Conservation (phyloP, 2,329 filamentous ascomycete genomes). For the Microcyclospora tardicrescens region DNA sequence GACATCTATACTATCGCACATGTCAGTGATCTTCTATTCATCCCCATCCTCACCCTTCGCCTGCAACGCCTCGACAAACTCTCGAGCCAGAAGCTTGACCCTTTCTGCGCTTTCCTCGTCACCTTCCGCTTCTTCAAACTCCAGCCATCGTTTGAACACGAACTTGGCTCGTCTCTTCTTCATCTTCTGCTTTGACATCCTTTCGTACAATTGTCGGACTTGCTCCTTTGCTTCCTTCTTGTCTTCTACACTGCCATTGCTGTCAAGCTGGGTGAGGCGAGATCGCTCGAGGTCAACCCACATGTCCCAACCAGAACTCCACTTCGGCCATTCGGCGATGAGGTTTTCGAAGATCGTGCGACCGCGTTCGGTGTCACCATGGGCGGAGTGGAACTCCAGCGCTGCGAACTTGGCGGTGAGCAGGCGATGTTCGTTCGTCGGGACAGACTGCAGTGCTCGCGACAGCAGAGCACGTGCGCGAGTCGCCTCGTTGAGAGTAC, state of each 20-base stretch:
- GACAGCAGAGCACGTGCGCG: conserved; percentile 64
- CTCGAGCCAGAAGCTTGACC: conserved; percentile 56
- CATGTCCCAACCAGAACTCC: conserved; percentile 85
- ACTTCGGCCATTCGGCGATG: conserved; percentile 72
- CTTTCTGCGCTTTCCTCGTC: conserved; percentile 56
- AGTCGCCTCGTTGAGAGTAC: conserved; percentile 55
- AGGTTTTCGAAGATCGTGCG: conserved; percentile 90
- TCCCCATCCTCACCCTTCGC: conserved; percentile 18
- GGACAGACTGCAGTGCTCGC: conserved; percentile 74
- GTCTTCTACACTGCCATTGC: conserved; percentile 20
- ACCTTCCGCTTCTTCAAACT: conserved; percentile 65
- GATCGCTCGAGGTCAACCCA: conserved; percentile 65
- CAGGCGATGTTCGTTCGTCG: conserved; percentile 53
- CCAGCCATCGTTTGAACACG: conserved; percentile 85
- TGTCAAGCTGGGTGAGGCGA: conserved; percentile 18
- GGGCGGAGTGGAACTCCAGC: conserved; percentile 74
- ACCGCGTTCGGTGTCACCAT: conserved; percentile 78
- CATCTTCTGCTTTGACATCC: conserved; percentile 51
- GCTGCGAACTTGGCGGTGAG: conserved; percentile 80
- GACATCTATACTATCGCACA: no score
- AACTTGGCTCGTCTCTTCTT: conserved; percentile 73
- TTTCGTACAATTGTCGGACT: conserved; percentile 53
- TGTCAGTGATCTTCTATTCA: no score
- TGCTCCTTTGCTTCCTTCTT: conserved; percentile 50
- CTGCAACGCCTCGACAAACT: conserved; percentile 48